Evolutionary conservation across 768 basidiomycete genomes (phyloP).

Genomic region (Podaxis sp.): DNA sequence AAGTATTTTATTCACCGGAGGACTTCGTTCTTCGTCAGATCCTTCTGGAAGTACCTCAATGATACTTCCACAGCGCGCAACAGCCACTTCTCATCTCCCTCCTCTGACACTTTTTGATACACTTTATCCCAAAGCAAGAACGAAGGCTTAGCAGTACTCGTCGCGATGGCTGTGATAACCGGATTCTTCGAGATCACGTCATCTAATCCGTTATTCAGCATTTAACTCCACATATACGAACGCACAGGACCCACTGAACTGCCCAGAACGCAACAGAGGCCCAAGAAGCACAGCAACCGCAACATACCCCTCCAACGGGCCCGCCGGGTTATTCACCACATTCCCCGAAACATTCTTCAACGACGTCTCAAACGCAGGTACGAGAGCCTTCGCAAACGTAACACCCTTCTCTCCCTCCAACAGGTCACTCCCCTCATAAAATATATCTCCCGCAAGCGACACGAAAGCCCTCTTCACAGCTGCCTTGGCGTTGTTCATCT

Average conservation of each 20-base stretch:
- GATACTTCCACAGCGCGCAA: conserved; percentile 59
- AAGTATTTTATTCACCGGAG: conserved; percentile 41
- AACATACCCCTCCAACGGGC: conserved; percentile 85
- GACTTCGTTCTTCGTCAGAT: conserved; percentile 50
- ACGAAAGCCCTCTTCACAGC: conserved; percentile 58
- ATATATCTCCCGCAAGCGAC: conserved; percentile 54
- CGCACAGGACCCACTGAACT: conserved; percentile 44
- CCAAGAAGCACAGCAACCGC: conserved; percentile 68
- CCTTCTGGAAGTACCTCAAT: conserved; percentile 42
- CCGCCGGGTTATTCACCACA: conserved; percentile 55
- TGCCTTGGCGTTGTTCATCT: conserved; percentile 69
- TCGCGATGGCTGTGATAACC: conserved; percentile 42
- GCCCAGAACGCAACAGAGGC: conserved; percentile 46
- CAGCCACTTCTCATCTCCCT: conserved; percentile 74
- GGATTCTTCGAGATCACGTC: conserved; percentile 48
- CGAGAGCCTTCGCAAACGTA: conserved; percentile 51
- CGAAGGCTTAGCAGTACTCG: conserved; percentile 65
- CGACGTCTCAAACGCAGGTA: conserved; percentile 64
- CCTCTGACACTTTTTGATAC: conserved; percentile 64
- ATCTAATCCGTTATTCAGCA: conserved; percentile 24
- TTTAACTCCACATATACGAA: conserved; percentile 12
- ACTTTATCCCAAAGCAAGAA: conserved; percentile 90
- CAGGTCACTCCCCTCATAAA: conserved; percentile 45
- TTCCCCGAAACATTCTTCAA: conserved; percentile 65
- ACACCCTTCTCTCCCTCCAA: conserved; percentile 40